Evolutionary conservation across 352 stramenopile species (phyloP).

Genomic region (Albugo candida): DNA sequence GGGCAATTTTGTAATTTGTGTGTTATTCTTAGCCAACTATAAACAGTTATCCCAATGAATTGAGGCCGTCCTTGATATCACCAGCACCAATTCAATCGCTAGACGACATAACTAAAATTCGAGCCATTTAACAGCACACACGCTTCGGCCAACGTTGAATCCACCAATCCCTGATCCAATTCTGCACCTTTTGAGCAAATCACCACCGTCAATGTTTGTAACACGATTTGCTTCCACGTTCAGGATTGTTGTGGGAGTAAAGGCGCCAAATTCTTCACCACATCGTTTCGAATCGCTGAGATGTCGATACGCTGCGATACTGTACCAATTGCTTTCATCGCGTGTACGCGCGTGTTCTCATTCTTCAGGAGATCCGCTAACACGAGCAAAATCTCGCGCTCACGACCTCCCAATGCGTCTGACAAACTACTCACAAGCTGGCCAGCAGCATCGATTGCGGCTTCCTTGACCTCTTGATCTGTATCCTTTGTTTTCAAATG

Average conservation of each 20-base stretch:
- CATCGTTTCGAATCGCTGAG: slow-evolving; percentile 77
- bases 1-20: slow-evolving; percentile 10
- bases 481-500: slow-evolving; percentile 93
- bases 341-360: slow-evolving; percentile 93
- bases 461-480: slow-evolving; percentile 99
- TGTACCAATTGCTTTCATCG: slow-evolving; percentile 87
- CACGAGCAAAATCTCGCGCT: slow-evolving; percentile 75
- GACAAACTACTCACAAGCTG: slow-evolving; percentile 73
- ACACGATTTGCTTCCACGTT: slow-evolving; percentile 84
- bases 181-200: slow-evolving; percentile 54
- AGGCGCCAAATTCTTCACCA: slow-evolving; percentile 69
- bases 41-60: slow-evolving; percentile 48
- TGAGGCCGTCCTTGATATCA: slow-evolving; percentile 45
- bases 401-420: slow-evolving; percentile 58
- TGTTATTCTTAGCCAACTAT: slow-evolving; percentile 80
- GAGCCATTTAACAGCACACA: slow-evolving; percentile 83
- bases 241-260: slow-evolving; percentile 91
- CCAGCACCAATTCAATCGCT: slow-evolving; percentile 74
- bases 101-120: slow-evolving; percentile 94
- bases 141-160: slow-evolving; percentile 79
- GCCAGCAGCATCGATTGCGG: slow-evolving; percentile 81
- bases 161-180: slow-evolving; percentile 66
- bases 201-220: slow-evolving; percentile 85
- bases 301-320: slow-evolving; percentile 81
- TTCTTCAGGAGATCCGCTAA: slow-evolving; percentile 94